Conservation (phyloP, 2,329 filamentous ascomycete species). For the Kalaharituber pfeilii region DNA sequence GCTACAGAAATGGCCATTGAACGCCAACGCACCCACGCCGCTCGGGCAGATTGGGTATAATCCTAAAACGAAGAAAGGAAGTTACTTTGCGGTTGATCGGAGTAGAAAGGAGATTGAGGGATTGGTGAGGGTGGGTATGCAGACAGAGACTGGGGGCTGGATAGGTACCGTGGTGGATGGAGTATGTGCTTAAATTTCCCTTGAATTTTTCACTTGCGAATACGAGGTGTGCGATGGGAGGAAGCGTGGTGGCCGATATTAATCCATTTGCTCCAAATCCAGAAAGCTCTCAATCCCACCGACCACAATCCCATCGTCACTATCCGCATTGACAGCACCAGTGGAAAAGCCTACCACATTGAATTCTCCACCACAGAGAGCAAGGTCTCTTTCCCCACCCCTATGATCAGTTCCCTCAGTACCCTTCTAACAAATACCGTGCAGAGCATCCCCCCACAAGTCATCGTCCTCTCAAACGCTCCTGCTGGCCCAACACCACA, state of each 20-base stretch:
- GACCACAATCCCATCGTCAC: neutral
- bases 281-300: neutral
- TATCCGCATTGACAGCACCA: neutral
- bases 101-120: constrained; percentile 4
- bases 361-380: too few relatives aligned
- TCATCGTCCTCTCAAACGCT: constrained; percentile 14
- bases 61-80: constrained; percentile 6
- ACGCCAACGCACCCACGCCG: constrained; percentile 6
- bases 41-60: constrained; percentile 10
- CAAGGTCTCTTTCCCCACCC: too few relatives aligned
- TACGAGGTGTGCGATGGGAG: neutral
- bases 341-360: too few relatives aligned
- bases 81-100: neutral
- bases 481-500: constrained; percentile 38
- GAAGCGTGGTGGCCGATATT: neutral
- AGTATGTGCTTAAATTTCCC: neutral
- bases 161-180: constrained; percentile 9
- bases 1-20: constrained; percentile 14
- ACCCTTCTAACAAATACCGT: too few relatives aligned
- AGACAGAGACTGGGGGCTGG: constrained; percentile 7
- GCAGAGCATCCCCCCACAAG: neutral
- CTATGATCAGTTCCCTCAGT: too few relatives aligned
- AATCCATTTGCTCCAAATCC: neutral
- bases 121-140: constrained; percentile 14
- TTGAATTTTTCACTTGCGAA: neutral